A percentile compares a stretch with the other conserved stretches of the same genome.
These are phyloP conservation scores for Raphanus sativus DNA, from an alignment of 345 rosid species.

Conservation along the genomic window DNA sequence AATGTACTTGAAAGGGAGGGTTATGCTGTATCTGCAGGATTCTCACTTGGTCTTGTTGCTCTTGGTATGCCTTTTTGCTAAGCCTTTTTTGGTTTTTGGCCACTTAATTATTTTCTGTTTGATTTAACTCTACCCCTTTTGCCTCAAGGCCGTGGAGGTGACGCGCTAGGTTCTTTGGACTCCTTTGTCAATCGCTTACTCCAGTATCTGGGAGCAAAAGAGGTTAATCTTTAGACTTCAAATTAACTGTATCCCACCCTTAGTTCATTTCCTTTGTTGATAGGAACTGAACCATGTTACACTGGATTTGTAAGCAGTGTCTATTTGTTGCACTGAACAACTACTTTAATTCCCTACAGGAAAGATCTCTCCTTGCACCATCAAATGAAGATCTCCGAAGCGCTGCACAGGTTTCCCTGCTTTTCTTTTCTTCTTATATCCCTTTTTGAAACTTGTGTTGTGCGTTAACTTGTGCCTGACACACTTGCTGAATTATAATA, in stretches of 20 bases:
- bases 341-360: slow-evolving; percentile 51
- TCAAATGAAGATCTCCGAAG: slow-evolving; percentile 66
- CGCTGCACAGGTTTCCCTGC: slow-evolving; percentile 66
- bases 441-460: slow-evolving; percentile 19
- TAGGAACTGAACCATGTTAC: slow-evolving; percentile 6
- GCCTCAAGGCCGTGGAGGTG: slow-evolving; percentile 85
- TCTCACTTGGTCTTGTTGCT: slow-evolving; percentile 92
- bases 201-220: slow-evolving; percentile 88
- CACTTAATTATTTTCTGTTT: background rate
- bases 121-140: slow-evolving; percentile 25
- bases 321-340: slow-evolving; percentile 16
- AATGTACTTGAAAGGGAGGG: slow-evolving; percentile 99
- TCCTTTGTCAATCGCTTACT: slow-evolving; percentile 76
- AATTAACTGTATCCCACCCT: slow-evolving; percentile 28
- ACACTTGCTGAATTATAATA: slow-evolving; percentile 14
- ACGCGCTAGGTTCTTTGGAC: slow-evolving; percentile 69
- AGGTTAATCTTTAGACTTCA: slow-evolving; percentile 44
- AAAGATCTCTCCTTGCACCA: slow-evolving; percentile 48
- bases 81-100: slow-evolving; percentile 26
- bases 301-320: background rate
- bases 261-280: slow-evolving; percentile 7
- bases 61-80: slow-evolving; percentile 64
- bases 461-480: background rate
- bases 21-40: slow-evolving; percentile 98
- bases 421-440: slow-evolving; percentile 25